Evolutionary conservation across 2,329 filamentous ascomycete species (phyloP).

Genomic region (Colletotrichum plurivorum): DNA sequence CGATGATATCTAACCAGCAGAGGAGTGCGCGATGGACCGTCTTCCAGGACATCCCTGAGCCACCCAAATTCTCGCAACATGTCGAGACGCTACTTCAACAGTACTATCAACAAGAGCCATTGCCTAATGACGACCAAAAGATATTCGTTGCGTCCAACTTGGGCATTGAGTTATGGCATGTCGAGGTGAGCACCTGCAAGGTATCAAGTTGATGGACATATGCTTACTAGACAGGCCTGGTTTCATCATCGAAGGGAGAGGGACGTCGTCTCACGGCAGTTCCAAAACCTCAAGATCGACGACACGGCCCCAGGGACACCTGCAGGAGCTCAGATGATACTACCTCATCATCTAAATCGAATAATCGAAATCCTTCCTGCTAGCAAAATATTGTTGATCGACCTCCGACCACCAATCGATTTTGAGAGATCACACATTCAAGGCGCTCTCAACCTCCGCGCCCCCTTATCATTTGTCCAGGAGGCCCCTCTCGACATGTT

Average conservation of each 20-base stretch:
- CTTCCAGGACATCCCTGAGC: slow-evolving; percentile 56
- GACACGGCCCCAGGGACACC: slow-evolving; percentile 49
- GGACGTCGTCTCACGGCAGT: slow-evolving; percentile 60
- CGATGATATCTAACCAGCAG: slow-evolving; percentile 62
- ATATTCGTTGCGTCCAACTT: slow-evolving; percentile 69
- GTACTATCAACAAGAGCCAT: slow-evolving; percentile 64
- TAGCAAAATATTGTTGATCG: slow-evolving; percentile 62
- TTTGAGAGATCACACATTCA: slow-evolving; percentile 67
- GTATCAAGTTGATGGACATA: too few species aligned
- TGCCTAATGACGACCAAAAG: slow-evolving; percentile 64
- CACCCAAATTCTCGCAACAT: slow-evolving; percentile 63
- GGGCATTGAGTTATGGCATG: slow-evolving; percentile 64
- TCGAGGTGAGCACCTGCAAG: slow-evolving; percentile 56
- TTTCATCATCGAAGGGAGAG: slow-evolving; percentile 68
- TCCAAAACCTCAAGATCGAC: slow-evolving; percentile 60
- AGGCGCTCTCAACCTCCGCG: slow-evolving; percentile 66
- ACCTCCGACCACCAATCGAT: slow-evolving; percentile 62
- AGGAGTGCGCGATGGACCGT: slow-evolving; percentile 56
- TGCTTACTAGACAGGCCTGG: slow-evolving; percentile 57
- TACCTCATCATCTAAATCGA: slow-evolving; percentile 65
- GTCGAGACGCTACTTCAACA: slow-evolving; percentile 66
- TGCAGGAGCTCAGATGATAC: slow-evolving; percentile 61
- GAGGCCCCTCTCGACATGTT: slow-evolving; percentile 65
- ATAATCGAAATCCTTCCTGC: slow-evolving; percentile 65
- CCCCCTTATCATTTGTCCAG: slow-evolving; percentile 63